These are phyloP conservation scores for Yamadazyma oceani DNA, from an alignment of 1,139 yeast species.

Conservation along the genomic window DNA sequence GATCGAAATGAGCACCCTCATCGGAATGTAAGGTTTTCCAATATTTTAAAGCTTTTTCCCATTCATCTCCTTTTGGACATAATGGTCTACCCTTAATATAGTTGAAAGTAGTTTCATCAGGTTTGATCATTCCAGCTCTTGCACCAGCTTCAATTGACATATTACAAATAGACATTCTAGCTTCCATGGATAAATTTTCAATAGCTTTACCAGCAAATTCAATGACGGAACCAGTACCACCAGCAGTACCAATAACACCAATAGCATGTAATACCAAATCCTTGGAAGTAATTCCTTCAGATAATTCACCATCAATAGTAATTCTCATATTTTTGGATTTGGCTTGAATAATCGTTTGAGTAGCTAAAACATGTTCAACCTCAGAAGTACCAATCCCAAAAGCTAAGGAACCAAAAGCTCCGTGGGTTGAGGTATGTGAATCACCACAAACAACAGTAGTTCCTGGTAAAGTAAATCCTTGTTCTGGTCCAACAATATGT, in stretches of 20 bases:
- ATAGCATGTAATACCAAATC: conserved; percentile 92
- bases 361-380: conserved; percentile 97
- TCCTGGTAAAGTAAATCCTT: conserved; percentile 97
- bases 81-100: conserved; percentile 92
- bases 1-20: conserved; percentile 84
- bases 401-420: conserved; percentile 97
- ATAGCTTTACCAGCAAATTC: conserved; percentile 97
- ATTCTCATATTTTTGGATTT: conserved; percentile 96
- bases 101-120: conserved; percentile 80
- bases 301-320: conserved; percentile 75
- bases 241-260: conserved; percentile 97
- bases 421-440: conserved; percentile 97
- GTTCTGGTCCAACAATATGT: conserved; percentile 98
- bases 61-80: conserved; percentile 89
- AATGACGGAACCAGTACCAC: conserved; percentile 96
- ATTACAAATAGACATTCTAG: conserved; percentile 99
- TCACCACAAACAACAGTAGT: conserved; percentile 99
- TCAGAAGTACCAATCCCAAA: conserved; percentile 99
- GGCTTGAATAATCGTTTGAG: conserved; percentile 92
- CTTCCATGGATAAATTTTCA: conserved; percentile 88
- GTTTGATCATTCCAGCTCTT: conserved; percentile 98
- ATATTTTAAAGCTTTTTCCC: conserved; percentile 90
- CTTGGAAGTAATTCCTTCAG: conserved; percentile 90
- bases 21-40: conserved; percentile 90
- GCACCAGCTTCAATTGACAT: conserved; percentile 99